Evolutionary conservation across 768 basidiomycete species (phyloP), one percentile per base, ranked within the genome.

Genomic region (Amanita jacksonii): DNA sequence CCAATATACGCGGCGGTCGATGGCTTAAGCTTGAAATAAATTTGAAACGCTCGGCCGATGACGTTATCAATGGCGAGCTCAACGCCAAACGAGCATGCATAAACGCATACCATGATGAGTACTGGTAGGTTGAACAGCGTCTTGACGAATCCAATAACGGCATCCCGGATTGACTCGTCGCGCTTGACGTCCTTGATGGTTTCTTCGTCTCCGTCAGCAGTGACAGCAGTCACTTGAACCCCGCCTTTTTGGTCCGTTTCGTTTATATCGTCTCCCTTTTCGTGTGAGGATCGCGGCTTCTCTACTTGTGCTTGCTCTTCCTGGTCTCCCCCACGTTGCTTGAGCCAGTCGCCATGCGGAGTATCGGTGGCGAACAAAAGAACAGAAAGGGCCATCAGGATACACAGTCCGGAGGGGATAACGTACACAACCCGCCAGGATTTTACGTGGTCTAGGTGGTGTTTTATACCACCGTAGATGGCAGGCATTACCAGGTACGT

Each of bases 31-130:
- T 57, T 55, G 10, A 52, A 35, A 3, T 58, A 51, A 33, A 56
- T 56, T 47, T 62, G 60, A 12, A 77, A 57, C 6, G 72, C 62
- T 45, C 61, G 67, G n/a, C 70, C 65, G 50, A 79, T 59, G 47
- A 70, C 68, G 5, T 68, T 69, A 50, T 81, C 74, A 33, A 81
- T 66, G 1, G 71, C 68, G 5, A 81, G 66, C 55, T 79, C 78
- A 36, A 69, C 65, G 0, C 78, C 77, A 50, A 79, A 79, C 2
- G 76, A 75, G 1, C 70, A 70, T 28, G 70, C 49, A 46, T 80
- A 80, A 9, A 69, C 71, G 7, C 76, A 52, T 0, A 70, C 57
- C 0, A 76, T 76, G 2, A 79, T 65, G 73, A 76, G 77, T 1
- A 76, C 78, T 9, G 73, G 48, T 1, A 72, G 72, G 44, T 52